A percentile compares a stretch with the other conserved stretches of the same genome.
Evolutionary conservation across 2,329 filamentous ascomycete species (phyloP).

Genomic region (Neofusicoccum parvum): DNA sequence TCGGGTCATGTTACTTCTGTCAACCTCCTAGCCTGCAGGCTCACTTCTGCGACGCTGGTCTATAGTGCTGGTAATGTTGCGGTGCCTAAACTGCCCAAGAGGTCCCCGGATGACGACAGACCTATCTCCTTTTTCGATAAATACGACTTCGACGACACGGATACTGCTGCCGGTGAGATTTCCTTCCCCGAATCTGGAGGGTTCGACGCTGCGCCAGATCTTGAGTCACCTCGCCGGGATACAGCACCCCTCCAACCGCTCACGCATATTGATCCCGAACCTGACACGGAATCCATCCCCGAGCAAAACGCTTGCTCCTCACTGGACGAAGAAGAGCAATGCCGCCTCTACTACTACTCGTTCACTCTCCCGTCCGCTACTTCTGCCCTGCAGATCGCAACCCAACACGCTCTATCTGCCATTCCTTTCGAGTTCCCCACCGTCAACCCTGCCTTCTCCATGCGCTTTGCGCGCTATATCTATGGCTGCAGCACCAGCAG

Average conservation of each 20-base stretch:
- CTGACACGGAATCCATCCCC: background rate
- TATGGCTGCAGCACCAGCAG: conserved; percentile 68
- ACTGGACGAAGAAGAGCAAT: conserved; percentile 62
- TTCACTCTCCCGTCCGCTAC: conserved; percentile 51
- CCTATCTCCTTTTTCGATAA: conserved; percentile 51
- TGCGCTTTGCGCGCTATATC: conserved; percentile 62
- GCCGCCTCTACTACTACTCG: conserved; percentile 69
- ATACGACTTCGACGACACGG: conserved; percentile 37
- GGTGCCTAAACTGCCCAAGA: conserved; percentile 46
- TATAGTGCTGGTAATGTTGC: conserved; percentile 66
- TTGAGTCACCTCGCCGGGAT: conserved; percentile 28
- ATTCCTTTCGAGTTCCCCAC: conserved; percentile 72
- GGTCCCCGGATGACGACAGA: conserved; percentile 25
- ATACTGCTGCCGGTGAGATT: conserved; percentile 24
- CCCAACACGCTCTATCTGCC: conserved; percentile 66
- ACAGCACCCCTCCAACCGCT: conserved; percentile 17
- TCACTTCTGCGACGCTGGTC: conserved; percentile 66
- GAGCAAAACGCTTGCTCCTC: background rate
- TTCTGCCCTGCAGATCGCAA: conserved; percentile 63
- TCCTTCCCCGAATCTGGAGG: background rate
- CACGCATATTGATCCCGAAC: background rate
- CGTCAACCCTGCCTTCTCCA: conserved; percentile 56
- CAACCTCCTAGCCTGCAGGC: conserved; percentile 66
- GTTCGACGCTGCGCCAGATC: conserved; percentile 31
- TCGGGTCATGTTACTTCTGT: conserved; percentile 48